Conservation (phyloP, 2,329 filamentous ascomycete species). For the Pseudogymnoascus sp. region DNA sequence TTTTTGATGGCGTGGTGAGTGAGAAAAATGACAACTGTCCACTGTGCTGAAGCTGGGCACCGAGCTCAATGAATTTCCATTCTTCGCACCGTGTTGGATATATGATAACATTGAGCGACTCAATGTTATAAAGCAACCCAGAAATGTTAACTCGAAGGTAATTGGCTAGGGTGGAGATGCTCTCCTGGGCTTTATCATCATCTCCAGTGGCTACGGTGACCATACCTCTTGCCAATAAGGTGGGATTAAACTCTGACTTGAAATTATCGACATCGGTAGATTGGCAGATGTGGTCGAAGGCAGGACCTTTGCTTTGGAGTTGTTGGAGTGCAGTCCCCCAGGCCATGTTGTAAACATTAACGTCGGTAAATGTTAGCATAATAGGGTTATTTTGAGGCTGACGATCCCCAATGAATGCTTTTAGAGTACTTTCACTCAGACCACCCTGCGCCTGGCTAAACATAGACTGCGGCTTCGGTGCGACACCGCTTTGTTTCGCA, state of each 20-base stretch:
- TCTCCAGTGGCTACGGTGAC: background rate
- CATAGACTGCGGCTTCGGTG: background rate
- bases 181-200: background rate
- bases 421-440: background rate
- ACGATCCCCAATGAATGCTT: background rate
- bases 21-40: background rate
- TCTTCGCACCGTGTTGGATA: slow-evolving; percentile 21
- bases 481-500: background rate
- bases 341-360: background rate
- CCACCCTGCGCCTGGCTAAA: background rate
- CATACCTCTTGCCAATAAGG: background rate
- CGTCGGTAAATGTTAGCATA: background rate
- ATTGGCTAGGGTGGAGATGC: slow-evolving; percentile 11
- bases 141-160: slow-evolving; percentile 16
- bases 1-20: background rate
- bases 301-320: background rate
- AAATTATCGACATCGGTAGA: background rate
- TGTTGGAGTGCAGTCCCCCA: background rate
- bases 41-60: background rate
- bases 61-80: slow-evolving; percentile 23
- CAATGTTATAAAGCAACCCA: slow-evolving; percentile 17
- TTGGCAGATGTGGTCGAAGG: background rate
- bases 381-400: background rate
- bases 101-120: slow-evolving; percentile 18
- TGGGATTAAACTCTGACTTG: background rate